Conservation (phyloP, 129 eudicot genomes). For the Flaveria trinervia region DNA sequence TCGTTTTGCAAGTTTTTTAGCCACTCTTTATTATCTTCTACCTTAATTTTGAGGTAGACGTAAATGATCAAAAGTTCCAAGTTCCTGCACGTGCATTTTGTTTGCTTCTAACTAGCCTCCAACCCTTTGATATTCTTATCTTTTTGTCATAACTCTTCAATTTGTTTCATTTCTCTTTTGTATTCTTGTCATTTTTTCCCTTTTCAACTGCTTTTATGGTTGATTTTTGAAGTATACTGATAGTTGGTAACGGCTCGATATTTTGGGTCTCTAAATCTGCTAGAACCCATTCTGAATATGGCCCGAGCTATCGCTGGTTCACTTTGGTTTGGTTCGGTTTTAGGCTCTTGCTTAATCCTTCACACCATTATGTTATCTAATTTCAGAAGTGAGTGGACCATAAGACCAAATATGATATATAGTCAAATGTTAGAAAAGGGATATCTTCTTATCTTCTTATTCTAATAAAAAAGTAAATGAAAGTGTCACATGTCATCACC, state of each 20-base stretch:
- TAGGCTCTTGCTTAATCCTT: too few relatives aligned
- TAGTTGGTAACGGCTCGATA: not conserved
- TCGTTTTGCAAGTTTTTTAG: not conserved
- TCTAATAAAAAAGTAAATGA: too few relatives aligned
- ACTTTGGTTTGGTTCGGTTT: too few relatives aligned
- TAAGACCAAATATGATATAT: too few relatives aligned
- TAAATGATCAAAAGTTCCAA: not conserved
- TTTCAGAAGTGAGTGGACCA: too few relatives aligned
- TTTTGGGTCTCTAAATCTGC: not conserved
- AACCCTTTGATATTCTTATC: not conserved
- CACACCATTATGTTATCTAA: too few relatives aligned
- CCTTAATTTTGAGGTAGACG: not conserved
- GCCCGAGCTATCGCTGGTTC: not conserved
- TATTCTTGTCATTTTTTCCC: too few relatives aligned
- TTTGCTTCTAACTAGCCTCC: not conserved
- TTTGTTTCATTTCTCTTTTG: not conserved
- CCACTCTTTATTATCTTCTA: not conserved
- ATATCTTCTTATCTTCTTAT: too few relatives aligned
- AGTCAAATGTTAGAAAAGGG: too few relatives aligned
- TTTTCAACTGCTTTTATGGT: not conserved
- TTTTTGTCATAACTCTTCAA: not conserved
- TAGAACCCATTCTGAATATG: not conserved
- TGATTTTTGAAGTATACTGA: not conserved
- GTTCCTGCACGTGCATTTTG: not conserved
- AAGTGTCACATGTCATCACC: too few relatives aligned